Percentiles rank a stretch among this genome's conserved stretches.
phyloP scores from a whole-genome alignment of 768 basidiomycete species.

The Rhodotorula babjevae region DNA sequence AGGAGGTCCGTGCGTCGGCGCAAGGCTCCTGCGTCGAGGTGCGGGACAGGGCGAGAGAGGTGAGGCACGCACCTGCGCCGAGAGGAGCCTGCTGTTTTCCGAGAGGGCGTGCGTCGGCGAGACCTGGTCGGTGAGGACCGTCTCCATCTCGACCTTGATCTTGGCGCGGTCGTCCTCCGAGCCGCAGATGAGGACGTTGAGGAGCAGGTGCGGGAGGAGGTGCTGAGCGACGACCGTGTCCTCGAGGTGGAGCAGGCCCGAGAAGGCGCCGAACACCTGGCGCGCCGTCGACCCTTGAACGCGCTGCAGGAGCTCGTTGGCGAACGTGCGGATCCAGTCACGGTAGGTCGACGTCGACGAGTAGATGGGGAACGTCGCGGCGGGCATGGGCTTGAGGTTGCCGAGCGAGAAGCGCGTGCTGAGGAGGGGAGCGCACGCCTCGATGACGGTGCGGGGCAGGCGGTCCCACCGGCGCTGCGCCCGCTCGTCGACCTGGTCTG shows the following conservation, averaged over 20 bases:
- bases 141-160: conserved; percentile 70
- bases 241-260: conserved; percentile 64
- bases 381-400: conserved; percentile 36
- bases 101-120: conserved; percentile 57
- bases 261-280: conserved; percentile 73
- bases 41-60: no score
- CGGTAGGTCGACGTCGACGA: conserved; percentile 71
- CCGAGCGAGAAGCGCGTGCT: conserved; percentile 57
- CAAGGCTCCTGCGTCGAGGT: no score
- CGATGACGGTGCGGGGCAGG: conserved; percentile 75
- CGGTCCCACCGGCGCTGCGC: conserved; percentile 61
- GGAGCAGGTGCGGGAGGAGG: conserved; percentile 82
- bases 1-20: no score
- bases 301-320: conserved; percentile 66
- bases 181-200: conserved; percentile 77
- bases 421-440: conserved; percentile 78
- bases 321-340: conserved; percentile 93
- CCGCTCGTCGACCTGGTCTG: conserved; percentile 2
- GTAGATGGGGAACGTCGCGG: conserved; percentile 69
- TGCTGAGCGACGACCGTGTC: conserved; percentile 93
- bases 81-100: conserved; percentile 75
- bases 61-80: conserved; percentile 79
- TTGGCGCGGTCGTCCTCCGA: conserved; percentile 58
- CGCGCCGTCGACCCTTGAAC: conserved; percentile 37
- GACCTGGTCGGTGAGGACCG: conserved; percentile 83